Evolutionary conservation across 202 grass and related monocot genomes (phyloP).

Genomic region (Zizania palustris): DNA sequence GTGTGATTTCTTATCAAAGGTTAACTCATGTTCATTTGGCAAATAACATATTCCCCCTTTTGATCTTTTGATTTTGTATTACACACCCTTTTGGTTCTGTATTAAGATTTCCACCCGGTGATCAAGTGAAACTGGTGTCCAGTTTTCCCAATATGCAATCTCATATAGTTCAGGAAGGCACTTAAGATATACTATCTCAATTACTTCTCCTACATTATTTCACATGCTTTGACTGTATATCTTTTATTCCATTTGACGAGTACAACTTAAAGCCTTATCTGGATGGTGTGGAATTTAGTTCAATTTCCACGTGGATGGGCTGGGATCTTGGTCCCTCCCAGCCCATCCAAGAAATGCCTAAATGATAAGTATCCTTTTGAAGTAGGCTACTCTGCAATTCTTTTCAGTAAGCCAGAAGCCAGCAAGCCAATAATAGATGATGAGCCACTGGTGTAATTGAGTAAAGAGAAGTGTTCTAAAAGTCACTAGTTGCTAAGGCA

Average conservation of each 20-base stretch:
- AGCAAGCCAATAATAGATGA: conserved; percentile 1
- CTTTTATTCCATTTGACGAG: background rate
- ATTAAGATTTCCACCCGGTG: background rate
- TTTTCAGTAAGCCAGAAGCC: background rate
- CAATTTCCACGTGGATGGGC: background rate
- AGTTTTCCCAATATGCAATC: background rate
- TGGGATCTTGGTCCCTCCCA: background rate
- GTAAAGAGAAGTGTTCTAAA: conserved; percentile 10
- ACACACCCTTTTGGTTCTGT: background rate
- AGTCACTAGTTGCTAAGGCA: background rate
- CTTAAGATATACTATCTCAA: background rate
- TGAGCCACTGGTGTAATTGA: background rate
- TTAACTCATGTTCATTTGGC: background rate
- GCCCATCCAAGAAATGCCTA: background rate
- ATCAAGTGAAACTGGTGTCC: background rate
- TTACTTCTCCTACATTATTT: background rate
- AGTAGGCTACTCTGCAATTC: background rate
- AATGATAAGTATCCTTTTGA: background rate
- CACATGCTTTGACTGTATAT: background rate
- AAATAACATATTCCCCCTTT: conserved; percentile 2
- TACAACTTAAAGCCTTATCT: background rate
- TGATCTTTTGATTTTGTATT: background rate
- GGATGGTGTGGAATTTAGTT: background rate
- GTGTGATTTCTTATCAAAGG: background rate
- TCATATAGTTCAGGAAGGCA: background rate